Conservation (phyloP, 805 yeast species). For the Jamesozyma spencerorum region DNA sequence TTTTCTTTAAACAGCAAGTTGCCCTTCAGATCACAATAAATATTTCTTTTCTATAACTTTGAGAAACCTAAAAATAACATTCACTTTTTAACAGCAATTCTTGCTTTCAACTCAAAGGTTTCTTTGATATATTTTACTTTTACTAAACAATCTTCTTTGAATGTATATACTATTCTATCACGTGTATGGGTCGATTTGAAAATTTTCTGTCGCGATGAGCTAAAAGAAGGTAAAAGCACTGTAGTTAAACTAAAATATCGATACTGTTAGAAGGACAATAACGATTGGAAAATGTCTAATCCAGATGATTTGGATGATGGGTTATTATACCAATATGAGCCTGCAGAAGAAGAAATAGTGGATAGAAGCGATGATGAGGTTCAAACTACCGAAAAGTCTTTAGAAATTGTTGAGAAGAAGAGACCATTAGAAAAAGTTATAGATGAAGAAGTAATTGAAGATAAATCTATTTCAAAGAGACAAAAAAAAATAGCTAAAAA, state of each 20-base stretch:
- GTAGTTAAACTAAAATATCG: no score
- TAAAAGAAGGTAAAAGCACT: no score
- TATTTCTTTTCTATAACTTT: background rate
- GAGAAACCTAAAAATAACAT: background rate
- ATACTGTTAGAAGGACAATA: no score
- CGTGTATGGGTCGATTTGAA: no score
- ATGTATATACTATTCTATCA: no score
- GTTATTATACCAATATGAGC: conserved; percentile 48
- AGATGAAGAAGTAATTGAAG: conserved; percentile 14
- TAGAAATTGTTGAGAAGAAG: conserved; percentile 6
- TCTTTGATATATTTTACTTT: no score
- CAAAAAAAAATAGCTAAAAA: conserved; percentile 25
- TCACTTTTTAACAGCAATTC: no score
- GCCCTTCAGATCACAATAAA: no score
- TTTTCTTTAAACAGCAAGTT: no score
- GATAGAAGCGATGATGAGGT: conserved; percentile 14
- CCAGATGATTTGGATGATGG: conserved; percentile 80
- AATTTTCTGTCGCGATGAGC: no score
- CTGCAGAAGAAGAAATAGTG: conserved; percentile 31
- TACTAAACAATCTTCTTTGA: no score
- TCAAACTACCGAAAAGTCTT: background rate
- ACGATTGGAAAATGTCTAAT: conserved; percentile 19
- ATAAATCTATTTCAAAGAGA: conserved; percentile 20
- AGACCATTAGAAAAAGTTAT: conserved; percentile 9
- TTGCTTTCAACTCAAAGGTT: no score